Conservation (phyloP, 2,329 filamentous ascomycete species). For the Clonostachys sp. region DNA sequence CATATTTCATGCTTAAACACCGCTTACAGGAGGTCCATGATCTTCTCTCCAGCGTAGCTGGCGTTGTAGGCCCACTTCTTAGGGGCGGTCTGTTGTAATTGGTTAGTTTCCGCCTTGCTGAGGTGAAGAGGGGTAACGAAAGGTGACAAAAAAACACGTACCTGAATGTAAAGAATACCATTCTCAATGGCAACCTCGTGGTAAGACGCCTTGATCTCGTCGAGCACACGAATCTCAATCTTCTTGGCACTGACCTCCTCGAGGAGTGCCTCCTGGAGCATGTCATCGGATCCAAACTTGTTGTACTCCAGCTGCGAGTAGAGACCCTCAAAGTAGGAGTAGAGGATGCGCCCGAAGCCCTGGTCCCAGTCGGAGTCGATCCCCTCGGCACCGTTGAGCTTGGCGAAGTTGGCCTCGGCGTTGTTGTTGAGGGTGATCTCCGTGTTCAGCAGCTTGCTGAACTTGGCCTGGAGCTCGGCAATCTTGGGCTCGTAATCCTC, state of each 20-base stretch:
- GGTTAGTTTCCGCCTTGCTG: no score
- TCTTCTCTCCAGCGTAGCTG: no score
- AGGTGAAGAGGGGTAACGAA: no score
- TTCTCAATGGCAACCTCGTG: conserved; percentile 43
- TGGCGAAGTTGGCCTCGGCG: conserved; percentile 39
- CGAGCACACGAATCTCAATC: conserved; percentile 41
- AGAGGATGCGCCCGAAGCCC: no score
- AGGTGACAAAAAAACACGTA: no score
- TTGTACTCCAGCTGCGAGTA: conserved; percentile 30
- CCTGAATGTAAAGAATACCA: conserved; percentile 37
- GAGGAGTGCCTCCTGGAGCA: conserved; percentile 41
- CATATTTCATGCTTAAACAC: no score
- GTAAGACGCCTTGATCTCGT: conserved; percentile 32
- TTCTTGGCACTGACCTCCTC: conserved; percentile 36
- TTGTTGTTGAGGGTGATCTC: conserved; percentile 35
- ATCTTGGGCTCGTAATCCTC: neutral
- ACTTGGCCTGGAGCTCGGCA: conserved; percentile 20
- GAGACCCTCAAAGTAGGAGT: conserved; percentile 38
- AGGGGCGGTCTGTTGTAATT: no score
- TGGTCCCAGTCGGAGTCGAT: neutral
- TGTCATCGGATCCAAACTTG: conserved; percentile 42
- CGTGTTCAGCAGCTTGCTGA: conserved; percentile 28
- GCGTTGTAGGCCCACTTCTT: no score
- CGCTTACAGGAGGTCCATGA: no score
- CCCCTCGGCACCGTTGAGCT: conserved; percentile 12